These are phyloP conservation scores for Clarireedia hainanense DNA, from an alignment of 2,329 filamentous ascomycete genomes.

Conservation along the genomic window DNA sequence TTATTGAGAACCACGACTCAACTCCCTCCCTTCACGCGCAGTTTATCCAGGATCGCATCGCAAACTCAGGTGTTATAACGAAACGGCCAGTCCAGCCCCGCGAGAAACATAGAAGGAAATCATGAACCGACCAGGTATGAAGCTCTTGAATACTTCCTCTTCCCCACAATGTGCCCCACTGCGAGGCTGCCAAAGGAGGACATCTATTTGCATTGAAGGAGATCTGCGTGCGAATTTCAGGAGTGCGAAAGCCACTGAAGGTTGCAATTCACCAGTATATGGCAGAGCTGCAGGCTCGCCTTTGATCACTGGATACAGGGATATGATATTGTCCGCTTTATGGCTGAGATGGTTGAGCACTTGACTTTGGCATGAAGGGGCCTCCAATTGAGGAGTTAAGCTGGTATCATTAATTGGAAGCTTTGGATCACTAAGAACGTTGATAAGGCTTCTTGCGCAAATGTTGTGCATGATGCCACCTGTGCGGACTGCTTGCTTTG, in stretches of 20 bases:
- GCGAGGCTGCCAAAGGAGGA: constrained; percentile 10
- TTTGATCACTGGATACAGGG: neutral
- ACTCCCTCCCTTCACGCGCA: neutral
- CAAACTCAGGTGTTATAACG: neutral
- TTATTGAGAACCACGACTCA: neutral
- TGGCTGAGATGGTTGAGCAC: too few species aligned
- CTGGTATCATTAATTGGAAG: too few species aligned
- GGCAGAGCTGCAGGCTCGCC: too few species aligned
- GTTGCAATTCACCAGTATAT: neutral
- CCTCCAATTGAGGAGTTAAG: neutral
- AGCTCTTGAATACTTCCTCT: constrained; percentile 16
- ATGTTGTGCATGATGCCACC: too few species aligned
- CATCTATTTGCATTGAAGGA: constrained; percentile 1
- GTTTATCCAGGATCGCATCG: neutral
- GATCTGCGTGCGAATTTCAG: neutral
- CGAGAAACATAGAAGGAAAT: constrained; percentile 5
- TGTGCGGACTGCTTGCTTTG: neutral
- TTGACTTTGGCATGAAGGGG: neutral
- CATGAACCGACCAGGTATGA: constrained; percentile 31
- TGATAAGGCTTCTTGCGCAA: too few species aligned
- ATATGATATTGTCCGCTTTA: too few species aligned
- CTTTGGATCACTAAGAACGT: too few species aligned
- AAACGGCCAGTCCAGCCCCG: neutral
- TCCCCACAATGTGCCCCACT: constrained; percentile 24
- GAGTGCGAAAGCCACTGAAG: neutral